phyloP scores from a whole-genome alignment of 805 yeast genomes.

The Sungouiozyma ichnusensis region DNA sequence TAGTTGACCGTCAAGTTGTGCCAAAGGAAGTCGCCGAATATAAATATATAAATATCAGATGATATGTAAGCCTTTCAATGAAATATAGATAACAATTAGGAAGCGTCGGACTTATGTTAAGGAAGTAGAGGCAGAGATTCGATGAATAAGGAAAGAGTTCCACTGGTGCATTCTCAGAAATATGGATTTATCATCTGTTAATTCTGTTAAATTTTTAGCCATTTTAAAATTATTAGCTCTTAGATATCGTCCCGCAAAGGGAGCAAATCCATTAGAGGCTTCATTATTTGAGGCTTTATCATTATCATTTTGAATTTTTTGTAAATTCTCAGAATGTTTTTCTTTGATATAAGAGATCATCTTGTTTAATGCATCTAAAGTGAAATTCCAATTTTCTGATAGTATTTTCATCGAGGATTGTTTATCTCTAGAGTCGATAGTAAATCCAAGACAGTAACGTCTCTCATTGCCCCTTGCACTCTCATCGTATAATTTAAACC shows the following conservation, averaged over 20 bases:
- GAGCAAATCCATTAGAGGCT: conserved; percentile 26
- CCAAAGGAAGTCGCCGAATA: too few relatives aligned
- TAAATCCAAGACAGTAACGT: conserved; percentile 49
- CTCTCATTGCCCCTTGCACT: conserved; percentile 70
- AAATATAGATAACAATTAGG: not conserved
- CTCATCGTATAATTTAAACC: conserved; percentile 52
- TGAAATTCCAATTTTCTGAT: conserved; percentile 44
- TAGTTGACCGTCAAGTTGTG: too few relatives aligned
- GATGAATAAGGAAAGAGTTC: conserved; percentile 40
- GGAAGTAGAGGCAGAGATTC: not conserved
- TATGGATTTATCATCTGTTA: conserved; percentile 44
- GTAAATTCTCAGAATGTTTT: conserved; percentile 21
- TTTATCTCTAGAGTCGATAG: conserved; percentile 43
- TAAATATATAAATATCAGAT: too few relatives aligned
- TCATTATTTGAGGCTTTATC: conserved; percentile 25
- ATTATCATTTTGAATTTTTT: conserved; percentile 4
- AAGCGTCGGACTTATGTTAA: not conserved
- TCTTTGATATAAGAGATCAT: conserved; percentile 34
- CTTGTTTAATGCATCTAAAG: conserved; percentile 32
- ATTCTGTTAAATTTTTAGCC: conserved; percentile 44
- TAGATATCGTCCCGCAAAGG: conserved; percentile 34
- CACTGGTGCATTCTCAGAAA: conserved; percentile 49
- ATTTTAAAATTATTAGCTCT: conserved; percentile 45
- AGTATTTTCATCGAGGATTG: conserved; percentile 23
- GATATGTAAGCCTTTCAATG: too few relatives aligned